These are phyloP conservation scores for Bipolaris victoriae DNA, from an alignment of 2,329 filamentous ascomycete species.

Conservation along the genomic window DNA sequence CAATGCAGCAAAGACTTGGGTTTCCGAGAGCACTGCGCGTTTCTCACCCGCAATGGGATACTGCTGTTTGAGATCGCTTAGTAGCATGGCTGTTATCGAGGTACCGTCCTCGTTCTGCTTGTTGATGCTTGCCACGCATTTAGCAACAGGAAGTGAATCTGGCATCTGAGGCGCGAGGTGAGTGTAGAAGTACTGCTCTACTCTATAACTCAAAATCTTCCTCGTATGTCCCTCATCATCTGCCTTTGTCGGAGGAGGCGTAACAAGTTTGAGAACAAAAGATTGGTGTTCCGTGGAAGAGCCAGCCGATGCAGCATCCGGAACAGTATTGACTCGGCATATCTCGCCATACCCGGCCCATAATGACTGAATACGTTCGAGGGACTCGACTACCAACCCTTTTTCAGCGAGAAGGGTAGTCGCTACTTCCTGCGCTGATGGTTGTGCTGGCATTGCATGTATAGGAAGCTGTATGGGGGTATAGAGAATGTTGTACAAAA, in stretches of 20 bases:
- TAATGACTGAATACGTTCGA: constrained; percentile 49
- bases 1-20: constrained; percentile 61
- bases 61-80: constrained; percentile 61
- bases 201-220: constrained; percentile 70
- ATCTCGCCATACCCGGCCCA: constrained; percentile 62
- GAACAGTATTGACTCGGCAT: constrained; percentile 58
- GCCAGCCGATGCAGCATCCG: constrained; percentile 8
- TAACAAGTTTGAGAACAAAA: constrained; percentile 66
- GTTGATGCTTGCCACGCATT: constrained; percentile 57
- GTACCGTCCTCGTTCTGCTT: constrained; percentile 44
- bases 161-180: constrained; percentile 60
- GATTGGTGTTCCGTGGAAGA: constrained; percentile 35
- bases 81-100: constrained; percentile 59
- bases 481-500: constrained; percentile 4
- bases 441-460: constrained; percentile 48
- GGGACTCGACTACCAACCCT: constrained; percentile 32
- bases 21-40: constrained; percentile 53
- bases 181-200: constrained; percentile 70
- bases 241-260: constrained; percentile 54
- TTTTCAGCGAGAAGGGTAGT: constrained; percentile 34
- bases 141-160: constrained; percentile 56
- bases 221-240: constrained; percentile 67
- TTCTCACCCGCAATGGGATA: constrained; percentile 66
- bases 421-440: constrained; percentile 29
- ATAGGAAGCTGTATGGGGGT: neutral